Evolutionary conservation across 306 rosid species (phyloP).

Genomic region (Cucurbita moschata): DNA sequence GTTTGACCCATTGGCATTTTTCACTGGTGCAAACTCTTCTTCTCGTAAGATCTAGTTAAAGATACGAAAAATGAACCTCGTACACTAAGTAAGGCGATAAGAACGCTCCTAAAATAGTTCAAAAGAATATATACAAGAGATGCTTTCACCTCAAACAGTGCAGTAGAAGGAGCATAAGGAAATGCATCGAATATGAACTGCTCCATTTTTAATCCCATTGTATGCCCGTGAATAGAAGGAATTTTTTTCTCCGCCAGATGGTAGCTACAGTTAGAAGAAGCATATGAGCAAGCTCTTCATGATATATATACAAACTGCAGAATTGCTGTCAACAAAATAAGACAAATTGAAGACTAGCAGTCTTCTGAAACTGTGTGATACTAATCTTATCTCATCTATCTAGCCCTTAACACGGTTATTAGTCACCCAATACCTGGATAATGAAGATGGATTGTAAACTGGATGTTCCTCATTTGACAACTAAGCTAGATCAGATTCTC

Average conservation of each 20-base stretch:
- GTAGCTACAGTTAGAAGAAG: slow-evolving; percentile 34
- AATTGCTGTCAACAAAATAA: neutral
- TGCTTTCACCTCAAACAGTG: slow-evolving; percentile 73
- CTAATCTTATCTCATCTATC: neutral
- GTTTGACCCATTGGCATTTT: slow-evolving; percentile 82
- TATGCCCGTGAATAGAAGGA: slow-evolving; percentile 69
- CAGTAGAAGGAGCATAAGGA: slow-evolving; percentile 95
- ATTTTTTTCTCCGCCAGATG: slow-evolving; percentile 96
- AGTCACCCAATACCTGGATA: neutral
- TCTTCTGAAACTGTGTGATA: neutral
- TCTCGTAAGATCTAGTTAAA: slow-evolving; percentile 57
- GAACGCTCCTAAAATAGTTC: neutral
- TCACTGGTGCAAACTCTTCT: slow-evolving; percentile 96
- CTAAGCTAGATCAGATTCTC: neutral
- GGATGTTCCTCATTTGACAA: neutral
- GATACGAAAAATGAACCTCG: slow-evolving; percentile 12
- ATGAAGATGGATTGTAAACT: neutral
- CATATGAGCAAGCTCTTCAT: neutral
- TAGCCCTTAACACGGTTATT: neutral
- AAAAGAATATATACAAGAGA: neutral
- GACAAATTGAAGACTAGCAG: neutral
- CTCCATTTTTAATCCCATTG: slow-evolving; percentile 74
- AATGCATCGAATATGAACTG: slow-evolving; percentile 94
- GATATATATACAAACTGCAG: neutral
- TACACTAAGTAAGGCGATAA: neutral